Base-by-base conservation (phyloP, 768 basidiomycete species). In the Rickenella mellea region DNA sequence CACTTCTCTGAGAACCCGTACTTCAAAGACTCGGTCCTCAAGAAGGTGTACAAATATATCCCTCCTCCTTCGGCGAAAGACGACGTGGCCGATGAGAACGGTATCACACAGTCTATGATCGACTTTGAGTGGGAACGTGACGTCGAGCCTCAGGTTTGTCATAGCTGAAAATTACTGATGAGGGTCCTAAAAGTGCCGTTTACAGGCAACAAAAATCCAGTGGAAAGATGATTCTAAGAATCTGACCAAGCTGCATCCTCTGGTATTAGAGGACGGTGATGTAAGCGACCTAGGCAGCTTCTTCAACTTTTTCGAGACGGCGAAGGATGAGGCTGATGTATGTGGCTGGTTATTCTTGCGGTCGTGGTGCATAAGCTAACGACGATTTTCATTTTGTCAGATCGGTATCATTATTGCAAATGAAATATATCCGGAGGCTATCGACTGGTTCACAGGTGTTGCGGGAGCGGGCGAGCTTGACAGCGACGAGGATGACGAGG, bases 1-100 rank as follows among this genome's bases (percentile, higher is more conserved):
- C 56, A 83, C 55, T 91, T 90, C 71, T 86, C 83, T 60, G 73
- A 87, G 55, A 91, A 91, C 64, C 84, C 84, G 17, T 86, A 76
- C 66, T 91, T 91, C 66, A 66, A 68, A 17, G 78, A 90, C 60
- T 65, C 66, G 35, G 73, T 88, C 28, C 60, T 91, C 56, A 86
- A 77, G 61, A 91, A 91, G 64, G 83, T 83, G 58, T 91, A 76
- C 70, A 84, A 80, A 58, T 83, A 76, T 56, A 60, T 71, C 10
- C 69, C 78, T 17, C 70, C 76, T 3, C 65, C 74, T 29, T 66
- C 66, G 19, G 69, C 73, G 40, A 65, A 68, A 21, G 58, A 63
- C 27, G 80, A 86, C 39, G 68, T 65, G 56, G 67, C 80, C 1
- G 83, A 84, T 55, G 78, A 64, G 51, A 70, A 90, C 55, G 88